Evolutionary conservation across 108 stramenopile genomes (phyloP), one percentile per base, ranked within the genome.

Genomic region (Ochromonas danica): DNA sequence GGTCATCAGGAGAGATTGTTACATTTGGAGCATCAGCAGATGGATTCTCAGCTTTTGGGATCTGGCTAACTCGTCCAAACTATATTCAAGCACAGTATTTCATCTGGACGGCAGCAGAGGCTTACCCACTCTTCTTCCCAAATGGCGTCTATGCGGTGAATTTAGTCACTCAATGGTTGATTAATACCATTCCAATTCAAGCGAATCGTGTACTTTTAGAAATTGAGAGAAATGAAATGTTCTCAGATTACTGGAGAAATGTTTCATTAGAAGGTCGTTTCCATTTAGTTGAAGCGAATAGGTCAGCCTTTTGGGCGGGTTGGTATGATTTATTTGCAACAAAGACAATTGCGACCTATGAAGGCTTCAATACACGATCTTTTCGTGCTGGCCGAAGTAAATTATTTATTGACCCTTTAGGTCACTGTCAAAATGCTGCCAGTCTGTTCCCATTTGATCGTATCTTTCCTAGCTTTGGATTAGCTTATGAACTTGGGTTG

Each of bases 291-390:
- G 17, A 22, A 10, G n/a, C n/a, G n/a, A 17, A 57, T 57, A 10
- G 17, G 10, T 57, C 51, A 22, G 28, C 42, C 22, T 35, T 71
- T 1, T 62, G 79, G 33, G 31, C 31, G 43, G 81, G 74, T 0
- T 81, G 81, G 81, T 81, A 70, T 39, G 81, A 81, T 57, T 62
- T 81, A 35, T 81, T 81, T 43, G 30, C n/a, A n/a, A 43, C 33
- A 30, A 39, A 61, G 22, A 70, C 45, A 3, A 33, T 81, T 1
- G 25, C n/a, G 31, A 57, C 74, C 10, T 81, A 71, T 38, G 67
- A 81, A 39, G 74, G 27, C 0, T 77, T 41, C 2, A 75, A 57
- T 22, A 17, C 10, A 10, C 51, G 22, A 57, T 17, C 17, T 22
- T 22, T 17, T 17, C 10, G 22, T 10, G 51, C 51, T 57, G n/a